Evolutionary conservation across 2,329 filamentous ascomycete species (phyloP).

Genomic region (Chaetomiaceae sp.): DNA sequence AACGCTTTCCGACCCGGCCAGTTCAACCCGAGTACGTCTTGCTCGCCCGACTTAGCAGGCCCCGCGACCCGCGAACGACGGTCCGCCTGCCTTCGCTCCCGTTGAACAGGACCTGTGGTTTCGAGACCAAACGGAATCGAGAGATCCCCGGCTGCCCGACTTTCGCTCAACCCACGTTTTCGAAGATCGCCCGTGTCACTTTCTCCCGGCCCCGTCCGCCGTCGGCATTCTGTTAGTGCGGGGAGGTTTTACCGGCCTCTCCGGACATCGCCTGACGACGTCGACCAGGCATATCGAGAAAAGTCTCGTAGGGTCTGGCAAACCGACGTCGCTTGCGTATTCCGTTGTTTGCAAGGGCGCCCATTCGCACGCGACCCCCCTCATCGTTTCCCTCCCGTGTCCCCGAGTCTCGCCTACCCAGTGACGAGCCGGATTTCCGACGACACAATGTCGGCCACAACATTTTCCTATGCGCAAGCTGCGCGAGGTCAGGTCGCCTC

Average conservation of each 20-base stretch:
- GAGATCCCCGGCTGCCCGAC: slow-evolving; percentile 2
- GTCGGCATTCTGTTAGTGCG: slow-evolving; percentile 17
- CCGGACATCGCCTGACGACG: slow-evolving; percentile 22
- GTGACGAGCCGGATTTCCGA: slow-evolving; percentile 4
- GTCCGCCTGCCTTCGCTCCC: not conserved
- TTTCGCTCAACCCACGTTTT: slow-evolving; percentile 7
- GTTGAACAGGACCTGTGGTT: not conserved
- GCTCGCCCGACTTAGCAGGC: slow-evolving; percentile 1
- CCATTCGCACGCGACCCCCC: slow-evolving; percentile 6
- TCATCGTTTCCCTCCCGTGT: slow-evolving; percentile 5
- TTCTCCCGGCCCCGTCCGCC: slow-evolving; percentile 1
- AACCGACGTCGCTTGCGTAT: slow-evolving; percentile 14
- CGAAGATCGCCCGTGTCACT: not conserved
- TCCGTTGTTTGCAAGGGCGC: slow-evolving; percentile 1
- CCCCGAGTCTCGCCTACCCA: not conserved
- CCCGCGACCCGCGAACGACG: not conserved
- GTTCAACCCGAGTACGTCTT: slow-evolving; percentile 3
- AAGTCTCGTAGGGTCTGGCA: slow-evolving; percentile 8
- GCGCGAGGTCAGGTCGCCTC: slow-evolving; percentile 66
- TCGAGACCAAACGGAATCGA: not conserved
- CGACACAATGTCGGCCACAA: slow-evolving; percentile 46
- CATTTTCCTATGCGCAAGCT: slow-evolving; percentile 93
- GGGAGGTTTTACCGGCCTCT: slow-evolving; percentile 22
- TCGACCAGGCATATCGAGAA: slow-evolving; percentile 9
- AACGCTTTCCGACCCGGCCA: not conserved